phyloP scores from a whole-genome alignment of 1,139 yeast species.

The Candida labiduridarum region DNA sequence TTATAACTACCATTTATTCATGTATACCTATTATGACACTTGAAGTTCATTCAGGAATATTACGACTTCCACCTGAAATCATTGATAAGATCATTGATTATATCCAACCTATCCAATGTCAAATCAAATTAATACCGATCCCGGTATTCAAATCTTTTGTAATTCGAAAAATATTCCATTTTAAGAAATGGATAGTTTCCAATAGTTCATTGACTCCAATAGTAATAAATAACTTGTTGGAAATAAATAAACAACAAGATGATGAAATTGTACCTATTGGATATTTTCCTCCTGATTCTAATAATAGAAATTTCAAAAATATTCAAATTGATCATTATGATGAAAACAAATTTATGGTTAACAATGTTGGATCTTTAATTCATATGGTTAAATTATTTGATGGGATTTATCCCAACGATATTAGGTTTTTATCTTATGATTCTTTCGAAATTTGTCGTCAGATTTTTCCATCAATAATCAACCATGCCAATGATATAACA shows the following conservation, averaged over 20 bases:
- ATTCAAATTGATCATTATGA: neutral
- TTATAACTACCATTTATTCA: too few relatives aligned
- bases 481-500: neutral
- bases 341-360: neutral
- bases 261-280: neutral
- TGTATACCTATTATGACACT: neutral
- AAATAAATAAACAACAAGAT: neutral
- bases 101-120: neutral
- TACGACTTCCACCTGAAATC: neutral
- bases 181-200: neutral
- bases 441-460: neutral
- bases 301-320: neutral
- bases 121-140: neutral
- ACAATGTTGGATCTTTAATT: neutral
- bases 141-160: neutral
- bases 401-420: neutral
- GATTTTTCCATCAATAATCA: neutral
- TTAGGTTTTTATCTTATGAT: neutral
- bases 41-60: neutral
- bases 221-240: neutral
- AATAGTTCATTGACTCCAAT: neutral
- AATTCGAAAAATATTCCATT: neutral
- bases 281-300: neutral
- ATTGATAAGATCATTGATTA: neutral
- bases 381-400: neutral